Base-by-base conservation (phyloP, 2,329 filamentous ascomycete genomes). In the Fusarium sp. region DNA sequence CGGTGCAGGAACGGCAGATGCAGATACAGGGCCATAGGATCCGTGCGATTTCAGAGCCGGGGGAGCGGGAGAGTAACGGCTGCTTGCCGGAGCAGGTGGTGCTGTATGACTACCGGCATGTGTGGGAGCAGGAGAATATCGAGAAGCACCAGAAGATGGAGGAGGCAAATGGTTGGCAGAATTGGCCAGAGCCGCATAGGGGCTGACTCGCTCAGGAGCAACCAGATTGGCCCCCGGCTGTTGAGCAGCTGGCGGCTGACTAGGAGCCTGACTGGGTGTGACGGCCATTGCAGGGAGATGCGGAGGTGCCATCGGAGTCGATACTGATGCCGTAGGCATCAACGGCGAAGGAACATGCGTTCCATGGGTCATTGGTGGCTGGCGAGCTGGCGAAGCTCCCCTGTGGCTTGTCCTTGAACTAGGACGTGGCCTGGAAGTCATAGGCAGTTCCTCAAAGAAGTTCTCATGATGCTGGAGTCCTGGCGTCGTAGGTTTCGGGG, bases 371-470 rank as follows among this genome's bases (percentile, higher is more conserved):
- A 74, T 71, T 33, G 80, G 74, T 54, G 80, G 77, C 76, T 81
- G 78, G 40, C 82, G 85, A 27, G 80, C 80, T 17, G 87, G 86
- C 9, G 87, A 88, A 6, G 82, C 79, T 45, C 82, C 80, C 37
- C 84, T 79, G 30, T 81, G 82, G 74, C 86, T 87, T 32, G 89
- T 88, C 64, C 90, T 87, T 2, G 90, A 89, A 27, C 87, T 86
- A 20, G 90, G 89, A 30, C 92, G 89, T n/a, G 90, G 88, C 78
- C 87, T 92, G 5, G 89, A 82, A 2, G 87, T 82, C 61, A 92
- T 82, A 1, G 94, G 94, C 25, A 96, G 85, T 64, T 96, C 94
- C 81, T 95, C 94, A 74, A 95, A 96, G 80, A 96, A 96, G 75
- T 88, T 90, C 40, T 86, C 82, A 70, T 89, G 87, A 35, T 80